Evolutionary conservation across 2,329 filamentous ascomycete species (phyloP).

Genomic region (Alternaria alternata): DNA sequence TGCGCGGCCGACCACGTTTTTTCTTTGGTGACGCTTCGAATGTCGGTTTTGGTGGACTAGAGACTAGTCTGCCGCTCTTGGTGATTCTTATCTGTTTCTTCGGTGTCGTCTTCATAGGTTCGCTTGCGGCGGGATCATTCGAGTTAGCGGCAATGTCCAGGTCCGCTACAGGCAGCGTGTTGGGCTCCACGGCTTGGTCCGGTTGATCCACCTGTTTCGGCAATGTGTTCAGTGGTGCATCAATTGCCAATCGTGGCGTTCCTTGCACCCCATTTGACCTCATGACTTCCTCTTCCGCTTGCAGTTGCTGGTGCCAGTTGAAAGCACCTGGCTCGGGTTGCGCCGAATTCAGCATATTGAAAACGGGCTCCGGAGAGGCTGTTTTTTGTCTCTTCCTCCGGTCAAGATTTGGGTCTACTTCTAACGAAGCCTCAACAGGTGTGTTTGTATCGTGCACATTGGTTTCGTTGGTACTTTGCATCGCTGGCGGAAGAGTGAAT

Average conservation of each 20-base stretch:
- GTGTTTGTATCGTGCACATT: not conserved
- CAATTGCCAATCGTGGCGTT: not conserved
- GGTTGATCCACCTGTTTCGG: not conserved
- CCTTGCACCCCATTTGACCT: not conserved
- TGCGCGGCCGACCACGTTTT: slow-evolving; percentile 29
- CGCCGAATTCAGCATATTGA: not conserved
- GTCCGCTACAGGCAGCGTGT: slow-evolving; percentile 1
- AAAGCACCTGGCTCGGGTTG: slow-evolving; percentile 6
- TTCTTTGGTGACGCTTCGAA: slow-evolving; percentile 57
- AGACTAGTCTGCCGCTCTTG: slow-evolving; percentile 57
- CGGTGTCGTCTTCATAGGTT: slow-evolving; percentile 25
- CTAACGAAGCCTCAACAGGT: slow-evolving; percentile 24
- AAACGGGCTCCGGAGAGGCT: slow-evolving; percentile 30
- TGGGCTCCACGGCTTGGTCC: slow-evolving; percentile 1
- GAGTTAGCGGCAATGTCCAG: not conserved
- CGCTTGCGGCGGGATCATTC: not conserved
- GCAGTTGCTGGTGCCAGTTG: slow-evolving; percentile 43
- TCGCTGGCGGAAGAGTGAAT: slow-evolving; percentile 32
- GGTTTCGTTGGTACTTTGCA: not conserved
- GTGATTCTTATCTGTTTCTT: slow-evolving; percentile 53
- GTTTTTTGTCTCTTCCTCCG: slow-evolving; percentile 53
- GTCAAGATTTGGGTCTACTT: slow-evolving; percentile 40
- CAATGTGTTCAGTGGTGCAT: not conserved
- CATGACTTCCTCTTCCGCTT: slow-evolving; percentile 37
- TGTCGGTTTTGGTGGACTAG: slow-evolving; percentile 44